phyloP scores from a whole-genome alignment of 805 yeast genomes.

The Pichia manshurica region DNA sequence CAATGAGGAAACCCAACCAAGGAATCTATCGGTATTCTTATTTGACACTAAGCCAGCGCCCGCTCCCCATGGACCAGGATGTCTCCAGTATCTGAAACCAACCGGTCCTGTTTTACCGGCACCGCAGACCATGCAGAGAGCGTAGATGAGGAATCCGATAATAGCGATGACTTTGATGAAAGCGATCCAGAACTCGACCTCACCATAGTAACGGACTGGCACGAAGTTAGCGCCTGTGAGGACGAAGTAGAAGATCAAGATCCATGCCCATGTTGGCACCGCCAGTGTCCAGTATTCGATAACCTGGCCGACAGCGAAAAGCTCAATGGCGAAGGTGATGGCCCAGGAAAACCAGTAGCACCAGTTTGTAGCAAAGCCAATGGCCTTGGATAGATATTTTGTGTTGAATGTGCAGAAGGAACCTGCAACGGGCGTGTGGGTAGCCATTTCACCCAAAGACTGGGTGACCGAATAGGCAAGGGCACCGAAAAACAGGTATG shows the following conservation, averaged over 20 bases:
- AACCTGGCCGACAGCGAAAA: constrained; percentile 64
- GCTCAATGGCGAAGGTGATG: constrained; percentile 67
- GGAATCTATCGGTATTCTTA: constrained; percentile 49
- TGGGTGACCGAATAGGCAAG: constrained; percentile 64
- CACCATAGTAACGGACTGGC: constrained; percentile 70
- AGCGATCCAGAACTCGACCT: constrained; percentile 71
- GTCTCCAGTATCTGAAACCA: constrained; percentile 76
- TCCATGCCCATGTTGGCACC: constrained; percentile 72
- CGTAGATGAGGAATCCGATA: constrained; percentile 63
- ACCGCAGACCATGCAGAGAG: constrained; percentile 69
- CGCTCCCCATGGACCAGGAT: constrained; percentile 65
- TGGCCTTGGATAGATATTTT: constrained; percentile 61
- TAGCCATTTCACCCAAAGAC: constrained; percentile 76
- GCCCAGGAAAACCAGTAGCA: constrained; percentile 77
- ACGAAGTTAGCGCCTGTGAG: constrained; percentile 50
- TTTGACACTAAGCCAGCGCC: constrained; percentile 50
- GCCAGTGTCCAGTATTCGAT: constrained; percentile 61
- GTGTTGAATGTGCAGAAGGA: constrained; percentile 68
- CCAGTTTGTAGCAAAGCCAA: constrained; percentile 70
- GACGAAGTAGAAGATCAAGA: constrained; percentile 56
- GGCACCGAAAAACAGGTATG: constrained; percentile 61
- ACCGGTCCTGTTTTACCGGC: constrained; percentile 64
- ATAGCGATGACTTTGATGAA: constrained; percentile 61
- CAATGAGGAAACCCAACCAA: constrained; percentile 66
- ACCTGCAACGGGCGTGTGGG: constrained; percentile 63